Conservation (phyloP, 2,329 filamentous ascomycete species). For the Hymenoscyphus albidus region DNA sequence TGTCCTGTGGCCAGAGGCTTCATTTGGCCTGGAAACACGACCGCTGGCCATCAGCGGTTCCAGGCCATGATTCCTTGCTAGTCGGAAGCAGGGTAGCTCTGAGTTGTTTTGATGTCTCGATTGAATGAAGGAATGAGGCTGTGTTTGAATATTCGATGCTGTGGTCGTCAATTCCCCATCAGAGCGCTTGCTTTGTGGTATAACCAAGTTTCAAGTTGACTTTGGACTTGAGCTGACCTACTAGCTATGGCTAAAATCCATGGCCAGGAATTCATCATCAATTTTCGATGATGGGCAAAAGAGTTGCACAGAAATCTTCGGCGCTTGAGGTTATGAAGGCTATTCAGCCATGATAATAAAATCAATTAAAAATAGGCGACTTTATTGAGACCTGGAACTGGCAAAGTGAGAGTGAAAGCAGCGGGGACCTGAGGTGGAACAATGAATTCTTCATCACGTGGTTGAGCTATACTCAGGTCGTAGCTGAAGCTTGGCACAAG, state of each 20-base stretch:
- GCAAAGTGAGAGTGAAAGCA: too few relatives aligned
- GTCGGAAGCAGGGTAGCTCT: neutral
- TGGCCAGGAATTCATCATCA: too few relatives aligned
- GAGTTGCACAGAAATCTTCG: too few relatives aligned
- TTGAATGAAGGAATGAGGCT: neutral
- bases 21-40: neutral
- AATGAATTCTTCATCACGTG: too few relatives aligned
- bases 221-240: neutral
- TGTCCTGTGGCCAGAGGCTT: constrained; percentile 1
- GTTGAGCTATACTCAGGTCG: too few relatives aligned
- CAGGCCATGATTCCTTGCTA: neutral
- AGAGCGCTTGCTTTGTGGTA: neutral
- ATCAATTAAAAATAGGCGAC: too few relatives aligned
- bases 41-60: neutral
- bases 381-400: too few relatives aligned
- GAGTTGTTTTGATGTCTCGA: neutral
- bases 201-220: neutral
- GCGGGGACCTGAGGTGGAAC: too few relatives aligned
- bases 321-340: too few relatives aligned
- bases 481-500: neutral
- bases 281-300: too few relatives aligned
- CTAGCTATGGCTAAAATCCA: too few relatives aligned
- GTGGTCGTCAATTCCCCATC: neutral
- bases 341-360: too few relatives aligned
- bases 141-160: neutral